Percentiles rank a stretch among this genome's conserved stretches.
Conservation (phyloP, 257 asterid genomes). For the Rehmannia glutinosa region DNA sequence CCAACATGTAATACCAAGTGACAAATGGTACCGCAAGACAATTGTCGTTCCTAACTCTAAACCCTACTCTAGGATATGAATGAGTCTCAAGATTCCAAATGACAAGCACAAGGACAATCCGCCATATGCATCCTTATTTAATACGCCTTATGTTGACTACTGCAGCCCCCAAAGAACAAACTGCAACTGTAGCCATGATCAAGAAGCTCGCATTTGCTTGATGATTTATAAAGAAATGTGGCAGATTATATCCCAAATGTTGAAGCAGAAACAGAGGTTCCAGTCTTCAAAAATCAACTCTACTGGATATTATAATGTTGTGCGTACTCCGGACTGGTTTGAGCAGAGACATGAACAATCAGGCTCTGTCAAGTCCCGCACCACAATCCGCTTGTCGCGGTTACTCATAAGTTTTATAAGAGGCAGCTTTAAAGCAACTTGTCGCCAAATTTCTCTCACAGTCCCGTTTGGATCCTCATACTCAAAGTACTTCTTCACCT, state of each 20-base stretch:
- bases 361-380: conserved; percentile 52
- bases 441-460: conserved; percentile 86
- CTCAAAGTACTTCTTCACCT: conserved; percentile 85
- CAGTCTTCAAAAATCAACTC: conserved; percentile 10
- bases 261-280: conserved; percentile 7
- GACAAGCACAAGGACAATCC: not conserved
- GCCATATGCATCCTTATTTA: too few species aligned
- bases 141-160: too few species aligned
- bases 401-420: conserved; percentile 80
- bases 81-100: not conserved
- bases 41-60: too few species aligned
- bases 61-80: not conserved
- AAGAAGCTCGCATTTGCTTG: too few species aligned
- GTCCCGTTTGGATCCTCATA: conserved; percentile 89
- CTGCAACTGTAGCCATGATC: too few species aligned
- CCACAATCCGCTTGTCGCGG: conserved; percentile 75
- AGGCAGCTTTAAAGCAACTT: conserved; percentile 74
- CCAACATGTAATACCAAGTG: not conserved
- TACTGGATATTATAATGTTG: conserved; percentile 32
- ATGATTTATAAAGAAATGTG: not conserved
- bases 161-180: too few species aligned
- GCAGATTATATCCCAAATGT: not conserved
- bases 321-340: conserved; percentile 58
- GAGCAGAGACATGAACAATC: conserved; percentile 93
- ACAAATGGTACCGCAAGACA: not conserved